Conservation (phyloP, 306 rosid genomes). For the Trichosanthes truncata region DNA sequence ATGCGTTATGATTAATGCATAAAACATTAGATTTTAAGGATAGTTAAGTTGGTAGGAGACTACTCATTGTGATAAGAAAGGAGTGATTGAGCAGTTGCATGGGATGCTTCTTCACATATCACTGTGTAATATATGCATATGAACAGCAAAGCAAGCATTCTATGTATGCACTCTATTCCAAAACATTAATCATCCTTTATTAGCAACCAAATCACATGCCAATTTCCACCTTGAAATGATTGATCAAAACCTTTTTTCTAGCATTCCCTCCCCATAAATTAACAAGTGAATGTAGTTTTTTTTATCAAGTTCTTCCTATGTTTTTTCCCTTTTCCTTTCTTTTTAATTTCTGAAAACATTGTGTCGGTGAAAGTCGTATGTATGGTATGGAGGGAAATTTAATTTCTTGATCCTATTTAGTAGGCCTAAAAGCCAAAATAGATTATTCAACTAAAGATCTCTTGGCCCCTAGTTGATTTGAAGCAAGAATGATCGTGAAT, state of each 20-base stretch:
- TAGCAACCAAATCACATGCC: constrained; percentile 4
- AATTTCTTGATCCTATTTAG: background rate
- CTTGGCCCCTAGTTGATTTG: background rate
- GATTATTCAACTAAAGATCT: background rate
- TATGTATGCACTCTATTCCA: background rate
- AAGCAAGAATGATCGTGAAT: background rate
- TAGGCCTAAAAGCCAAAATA: background rate
- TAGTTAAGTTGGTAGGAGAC: constrained; percentile 6
- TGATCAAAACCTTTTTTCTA: background rate
- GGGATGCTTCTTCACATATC: background rate
- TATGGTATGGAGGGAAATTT: background rate
- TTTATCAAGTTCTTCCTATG: too few species aligned
- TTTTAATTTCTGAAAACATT: background rate
- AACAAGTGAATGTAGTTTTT: background rate
- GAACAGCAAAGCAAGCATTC: background rate
- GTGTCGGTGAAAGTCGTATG: background rate
- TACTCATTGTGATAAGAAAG: background rate
- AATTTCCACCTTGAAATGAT: background rate
- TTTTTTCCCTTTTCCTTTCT: too few species aligned
- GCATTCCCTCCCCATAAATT: background rate
- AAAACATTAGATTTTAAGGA: background rate
- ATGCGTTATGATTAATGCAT: background rate
- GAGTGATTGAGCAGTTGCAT: background rate
- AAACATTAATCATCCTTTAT: background rate
- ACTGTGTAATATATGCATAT: background rate